Evolutionary conservation across 768 basidiomycete species (phyloP), one percentile per base, ranked within the genome.

Genomic region (Serendipita sp.): DNA sequence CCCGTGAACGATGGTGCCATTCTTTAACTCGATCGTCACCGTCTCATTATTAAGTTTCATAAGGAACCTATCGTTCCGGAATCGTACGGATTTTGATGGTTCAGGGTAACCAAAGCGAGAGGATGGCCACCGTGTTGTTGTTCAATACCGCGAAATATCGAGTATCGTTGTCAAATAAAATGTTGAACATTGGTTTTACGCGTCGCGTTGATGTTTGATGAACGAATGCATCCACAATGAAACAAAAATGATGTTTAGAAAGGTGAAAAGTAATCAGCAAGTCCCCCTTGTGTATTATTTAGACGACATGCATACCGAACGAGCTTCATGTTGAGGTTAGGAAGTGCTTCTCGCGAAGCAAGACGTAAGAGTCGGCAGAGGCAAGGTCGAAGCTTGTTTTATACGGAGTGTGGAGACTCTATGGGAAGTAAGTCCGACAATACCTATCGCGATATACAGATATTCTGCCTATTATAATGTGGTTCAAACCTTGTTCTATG

Each of bases 1-100:
- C 10, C 95, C 95, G 71, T 95, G 89, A 15, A 99, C 86, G 63
- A 92, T 77, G 0, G 91, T 91, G 34, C 96, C 96, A 71, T 99
- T 97, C 78, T 99, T 99, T 70, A 99, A 82, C 79, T 99, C 94
- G 74, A 98, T 83, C 68, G 94, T 91, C 70, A 97, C 93, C 68
- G 95, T 94, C 81, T 99, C 95, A 74, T 97, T 97, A 82, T 96
- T 95, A 78, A 99, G 77, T 81, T 98, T 99, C 95, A 98, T 99
- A 80, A 96, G 83, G 78, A 95, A 97, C 75, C 91, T 95, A 65
- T 11, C 13, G 54, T 13, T 23, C 18, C 5, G n/a, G 10, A 10
- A n/a, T 8, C 16, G 48, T n/a, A 52, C 32, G n/a, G 8, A 13
- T 41, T 41, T 41, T 41, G 7, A 13, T 13, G 41, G 5, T 41